Conservation (phyloP, 1,139 yeast species). For the Kodamaea alishanica region DNA sequence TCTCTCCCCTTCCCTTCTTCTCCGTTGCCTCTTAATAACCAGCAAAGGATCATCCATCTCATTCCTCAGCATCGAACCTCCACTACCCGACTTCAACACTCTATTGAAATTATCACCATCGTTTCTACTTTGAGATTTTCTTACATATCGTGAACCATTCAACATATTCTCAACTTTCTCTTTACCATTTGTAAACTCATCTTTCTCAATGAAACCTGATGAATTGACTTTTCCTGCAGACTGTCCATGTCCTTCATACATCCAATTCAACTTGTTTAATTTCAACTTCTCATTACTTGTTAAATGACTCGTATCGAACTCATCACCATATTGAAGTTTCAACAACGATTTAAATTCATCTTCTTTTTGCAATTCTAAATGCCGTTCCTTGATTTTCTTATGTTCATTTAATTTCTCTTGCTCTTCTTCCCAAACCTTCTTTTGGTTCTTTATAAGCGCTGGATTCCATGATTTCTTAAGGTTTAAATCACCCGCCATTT, state of each 20-base stretch:
- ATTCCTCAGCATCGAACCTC: conserved; percentile 16
- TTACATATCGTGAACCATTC: conserved; percentile 15
- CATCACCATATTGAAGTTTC: conserved; percentile 47
- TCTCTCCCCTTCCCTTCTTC: conserved; percentile 14
- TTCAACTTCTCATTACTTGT: conserved; percentile 42
- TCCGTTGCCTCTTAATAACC: conserved; percentile 40
- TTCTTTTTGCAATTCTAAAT: conserved; percentile 62
- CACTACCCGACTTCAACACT: conserved; percentile 19
- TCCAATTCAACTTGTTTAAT: conserved; percentile 68
- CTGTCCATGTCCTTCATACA: conserved; percentile 58
- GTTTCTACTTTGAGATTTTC: conserved; percentile 9
- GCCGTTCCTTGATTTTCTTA: conserved; percentile 59
- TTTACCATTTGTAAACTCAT: conserved; percentile 35
- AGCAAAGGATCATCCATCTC: conserved; percentile 55
- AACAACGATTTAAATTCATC: conserved; percentile 59
- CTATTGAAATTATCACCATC: conserved; percentile 14
- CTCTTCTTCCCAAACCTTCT: conserved; percentile 80
- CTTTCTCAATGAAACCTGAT: conserved; percentile 33
- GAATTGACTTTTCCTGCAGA: conserved; percentile 17
- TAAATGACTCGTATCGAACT: conserved; percentile 23
- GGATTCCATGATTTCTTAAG: conserved; percentile 97
- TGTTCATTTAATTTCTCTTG: conserved; percentile 74
- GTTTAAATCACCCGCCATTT: conserved; percentile 77
- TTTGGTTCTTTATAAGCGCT: conserved; percentile 77
- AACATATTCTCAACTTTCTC: conserved; percentile 33